Evolutionary conservation across 805 yeast genomes (phyloP), one percentile per base, ranked within the genome.

Genomic region (Ogataea haglerorum): DNA sequence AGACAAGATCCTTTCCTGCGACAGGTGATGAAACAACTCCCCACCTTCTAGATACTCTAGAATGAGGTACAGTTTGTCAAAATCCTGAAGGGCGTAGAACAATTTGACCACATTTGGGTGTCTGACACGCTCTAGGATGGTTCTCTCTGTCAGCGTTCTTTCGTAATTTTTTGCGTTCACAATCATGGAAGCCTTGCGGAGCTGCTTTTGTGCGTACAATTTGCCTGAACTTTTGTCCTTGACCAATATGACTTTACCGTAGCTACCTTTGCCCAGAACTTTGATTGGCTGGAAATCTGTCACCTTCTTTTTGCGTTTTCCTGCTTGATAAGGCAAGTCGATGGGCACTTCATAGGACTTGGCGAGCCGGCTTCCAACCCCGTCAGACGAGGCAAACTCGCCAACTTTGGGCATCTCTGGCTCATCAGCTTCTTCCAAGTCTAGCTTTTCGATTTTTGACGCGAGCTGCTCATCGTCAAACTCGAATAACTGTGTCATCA

Each of bases 41-140:
- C 96, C 96, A 6, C 96, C 96, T 38, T 86, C 90, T 13, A 90
- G 78, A 57, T 84, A 88, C 58, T 88, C 95, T 34, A 88, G 61
- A 22, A 86, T 70, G 32, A 88, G 57, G 56, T 88, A 89, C 25
- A 89, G 75, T 56, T 84, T 85, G 38, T 79, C 75, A 40, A 74
- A 66, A 55, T 89, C 96, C 61, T 89, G 96, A 46, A 88, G 74
- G 0, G 96, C 90, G 53, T 85, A 88, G 56, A 75, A 86, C 17
- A 88, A 67, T 58, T 82, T 82, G 16, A 87, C 95, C 45, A 88
- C 85, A 53, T 82, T 84, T 1, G 89, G 88, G 60, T 87, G 95
- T 32, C 80, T 73, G 25, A 85, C 78, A 21, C 75, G 72, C 14
- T 86, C 79, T 36, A 88, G 63, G 28, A 89, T 87, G 2, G 85